Percentiles rank a stretch among this genome's conserved stretches.
These are phyloP conservation scores for Breviolum minutum DNA, from an alignment of 73 alveolate genomes.

Conservation along the genomic window DNA sequence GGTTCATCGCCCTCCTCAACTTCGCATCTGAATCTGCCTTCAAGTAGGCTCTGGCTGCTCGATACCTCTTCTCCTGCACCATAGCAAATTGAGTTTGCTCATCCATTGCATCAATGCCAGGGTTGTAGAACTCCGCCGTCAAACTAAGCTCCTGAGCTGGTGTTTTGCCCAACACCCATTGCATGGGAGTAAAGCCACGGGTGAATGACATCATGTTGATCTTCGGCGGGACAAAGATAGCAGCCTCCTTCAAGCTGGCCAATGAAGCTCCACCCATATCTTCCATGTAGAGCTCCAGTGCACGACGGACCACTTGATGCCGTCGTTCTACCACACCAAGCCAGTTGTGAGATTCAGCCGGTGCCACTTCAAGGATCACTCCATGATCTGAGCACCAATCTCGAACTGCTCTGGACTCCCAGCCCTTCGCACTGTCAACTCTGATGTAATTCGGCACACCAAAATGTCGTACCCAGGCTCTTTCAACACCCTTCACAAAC, in stretches of 20 bases:
- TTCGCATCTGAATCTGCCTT: conserved; percentile 3
- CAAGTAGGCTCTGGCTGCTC: conserved; percentile 20
- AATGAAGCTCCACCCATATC: background rate
- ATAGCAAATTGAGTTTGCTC: background rate
- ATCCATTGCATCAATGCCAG: background rate
- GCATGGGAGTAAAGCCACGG: conserved; percentile 27
- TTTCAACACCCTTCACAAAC: conserved; percentile 14
- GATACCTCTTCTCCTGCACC: background rate
- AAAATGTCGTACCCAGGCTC: conserved; percentile 22
- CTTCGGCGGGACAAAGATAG: conserved; percentile 3
- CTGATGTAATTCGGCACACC: conserved; percentile 5
- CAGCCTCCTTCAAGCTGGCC: background rate
- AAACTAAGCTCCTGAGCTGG: background rate
- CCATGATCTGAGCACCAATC: conserved; percentile 5
- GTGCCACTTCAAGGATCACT: background rate
- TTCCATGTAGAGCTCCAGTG: conserved; percentile 48
- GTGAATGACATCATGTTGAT: conserved; percentile 4
- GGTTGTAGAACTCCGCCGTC: background rate
- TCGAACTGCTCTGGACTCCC: background rate
- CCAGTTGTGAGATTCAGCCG: conserved; percentile 39
- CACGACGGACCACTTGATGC: conserved; percentile 23
- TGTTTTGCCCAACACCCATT: background rate
- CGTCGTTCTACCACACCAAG: background rate
- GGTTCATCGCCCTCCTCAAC: background rate
- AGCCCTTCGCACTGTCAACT: background rate